Evolutionary conservation across 2,329 filamentous ascomycete genomes (phyloP).

Genomic region (Cladophialophora carrionii): DNA sequence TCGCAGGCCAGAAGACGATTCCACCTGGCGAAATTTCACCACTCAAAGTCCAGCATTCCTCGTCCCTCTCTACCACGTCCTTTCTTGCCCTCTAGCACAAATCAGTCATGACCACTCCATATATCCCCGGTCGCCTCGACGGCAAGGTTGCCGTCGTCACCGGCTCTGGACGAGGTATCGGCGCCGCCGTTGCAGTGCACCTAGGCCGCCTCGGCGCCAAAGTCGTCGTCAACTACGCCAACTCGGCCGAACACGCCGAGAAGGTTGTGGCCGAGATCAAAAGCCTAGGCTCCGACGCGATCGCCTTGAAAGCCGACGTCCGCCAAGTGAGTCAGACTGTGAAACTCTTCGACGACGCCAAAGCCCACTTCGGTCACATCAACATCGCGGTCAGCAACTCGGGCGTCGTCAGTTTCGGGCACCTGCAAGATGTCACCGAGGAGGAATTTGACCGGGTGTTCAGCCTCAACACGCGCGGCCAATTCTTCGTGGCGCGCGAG

Average conservation of each 20-base stretch:
- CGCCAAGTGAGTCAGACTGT: slow-evolving; percentile 47
- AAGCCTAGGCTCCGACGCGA: slow-evolving; percentile 40
- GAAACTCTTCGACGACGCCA: slow-evolving; percentile 39
- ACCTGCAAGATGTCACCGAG: slow-evolving; percentile 67
- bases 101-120: slow-evolving; percentile 11
- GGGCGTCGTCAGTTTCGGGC: slow-evolving; percentile 52
- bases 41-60: background rate
- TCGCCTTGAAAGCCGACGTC: slow-evolving; percentile 55
- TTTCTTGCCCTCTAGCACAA: background rate
- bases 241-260: slow-evolving; percentile 45
- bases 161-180: slow-evolving; percentile 43
- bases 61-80: background rate
- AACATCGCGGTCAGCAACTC: slow-evolving; percentile 62
- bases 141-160: slow-evolving; percentile 49
- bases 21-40: too few species aligned
- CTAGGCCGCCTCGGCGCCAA: slow-evolving; percentile 42
- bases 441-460: slow-evolving; percentile 63
- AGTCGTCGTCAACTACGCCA: slow-evolving; percentile 50
- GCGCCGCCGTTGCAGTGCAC: slow-evolving; percentile 41
- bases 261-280: slow-evolving; percentile 34
- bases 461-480: slow-evolving; percentile 63
- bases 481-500: slow-evolving; percentile 70
- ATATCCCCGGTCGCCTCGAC: slow-evolving; percentile 41
- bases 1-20: too few species aligned
- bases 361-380: slow-evolving; percentile 64